These are phyloP conservation scores for Ustilago trichophora DNA, from an alignment of 1,284 basidiomycete species.

Conservation along the genomic window DNA sequence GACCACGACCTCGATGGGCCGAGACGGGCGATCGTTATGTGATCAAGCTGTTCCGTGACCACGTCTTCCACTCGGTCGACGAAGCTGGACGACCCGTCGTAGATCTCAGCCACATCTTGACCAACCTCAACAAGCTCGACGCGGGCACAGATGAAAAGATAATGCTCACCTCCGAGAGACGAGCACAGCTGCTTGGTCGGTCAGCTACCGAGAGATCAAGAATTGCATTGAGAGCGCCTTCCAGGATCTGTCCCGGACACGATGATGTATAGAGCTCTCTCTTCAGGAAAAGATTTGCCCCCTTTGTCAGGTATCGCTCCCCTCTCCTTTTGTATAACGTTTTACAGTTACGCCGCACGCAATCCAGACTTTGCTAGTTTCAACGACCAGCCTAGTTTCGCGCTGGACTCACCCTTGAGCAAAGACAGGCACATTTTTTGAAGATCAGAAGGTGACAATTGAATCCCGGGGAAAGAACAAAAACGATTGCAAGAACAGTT, in stretches of 20 bases:
- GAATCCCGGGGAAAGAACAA: not conserved
- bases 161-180: slow-evolving; percentile 91
- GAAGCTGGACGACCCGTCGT: slow-evolving; percentile 88
- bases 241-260: slow-evolving; percentile 51
- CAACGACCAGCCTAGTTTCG: no score
- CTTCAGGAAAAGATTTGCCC: no score
- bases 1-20: slow-evolving; percentile 94
- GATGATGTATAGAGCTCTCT: slow-evolving; percentile 1
- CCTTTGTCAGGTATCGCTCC: no score
- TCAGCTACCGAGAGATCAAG: slow-evolving; percentile 83
- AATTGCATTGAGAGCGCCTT: slow-evolving; percentile 60
- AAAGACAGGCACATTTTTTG: no score
- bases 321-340: slow-evolving; percentile 15
- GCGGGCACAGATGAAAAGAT: slow-evolving; percentile 90
- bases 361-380: not conserved
- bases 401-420: not conserved
- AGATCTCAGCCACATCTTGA: slow-evolving; percentile 70
- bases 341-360: slow-evolving; percentile 7
- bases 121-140: slow-evolving; percentile 74
- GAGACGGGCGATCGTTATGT: slow-evolving; percentile 98
- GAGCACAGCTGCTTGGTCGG: slow-evolving; percentile 95
- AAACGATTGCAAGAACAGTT: not conserved
- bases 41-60: slow-evolving; percentile 96
- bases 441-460: slow-evolving; percentile 27
- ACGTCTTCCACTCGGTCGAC: slow-evolving; percentile 96